These are phyloP conservation scores for Tuber aestivum DNA, from an alignment of 495 filamentous ascomycete species.

Conservation along the genomic window DNA sequence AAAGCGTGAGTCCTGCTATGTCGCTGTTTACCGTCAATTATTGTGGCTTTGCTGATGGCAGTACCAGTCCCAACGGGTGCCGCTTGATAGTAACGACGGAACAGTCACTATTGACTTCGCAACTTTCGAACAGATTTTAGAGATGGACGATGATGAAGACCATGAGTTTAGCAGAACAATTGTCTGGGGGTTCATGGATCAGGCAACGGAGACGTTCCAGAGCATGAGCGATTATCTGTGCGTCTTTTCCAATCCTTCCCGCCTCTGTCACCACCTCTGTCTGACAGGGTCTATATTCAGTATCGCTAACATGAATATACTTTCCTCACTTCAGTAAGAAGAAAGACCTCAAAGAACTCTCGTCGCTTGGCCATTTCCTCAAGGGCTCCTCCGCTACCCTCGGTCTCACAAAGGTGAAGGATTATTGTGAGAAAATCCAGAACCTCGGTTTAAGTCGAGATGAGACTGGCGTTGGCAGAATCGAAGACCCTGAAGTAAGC, in stretches of 20 bases:
- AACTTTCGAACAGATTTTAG: conserved; percentile 91
- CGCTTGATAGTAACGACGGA: background rate
- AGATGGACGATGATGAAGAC: conserved; percentile 76
- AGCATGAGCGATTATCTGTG: conserved; percentile 83
- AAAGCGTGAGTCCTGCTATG: conserved; percentile 6
- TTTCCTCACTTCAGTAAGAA: conserved; percentile 50
- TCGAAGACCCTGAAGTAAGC: conserved; percentile 57
- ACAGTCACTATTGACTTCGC: conserved; percentile 67
- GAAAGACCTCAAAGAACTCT: conserved; percentile 64
- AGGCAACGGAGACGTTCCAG: conserved; percentile 76
- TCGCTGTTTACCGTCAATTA: background rate
- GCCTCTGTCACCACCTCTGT: conserved; percentile 10
- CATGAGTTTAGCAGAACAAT: conserved; percentile 78
- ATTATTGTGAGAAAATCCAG: conserved; percentile 93
- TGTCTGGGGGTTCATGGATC: conserved; percentile 86
- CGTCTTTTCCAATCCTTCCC: conserved; percentile 44
- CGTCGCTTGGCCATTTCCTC: conserved; percentile 83
- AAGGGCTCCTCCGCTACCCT: conserved; percentile 98
- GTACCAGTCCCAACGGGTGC: background rate
- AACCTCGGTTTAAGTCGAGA: conserved; percentile 77
- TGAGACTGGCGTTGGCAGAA: conserved; percentile 62
- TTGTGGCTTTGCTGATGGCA: background rate
- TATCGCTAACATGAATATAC: conserved; percentile 32
- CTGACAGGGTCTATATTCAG: conserved; percentile 10
- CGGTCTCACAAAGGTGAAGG: conserved; percentile 84